Evolutionary conservation across 2,329 filamentous ascomycete genomes (phyloP).

Genomic region (Penicillium freii): DNA sequence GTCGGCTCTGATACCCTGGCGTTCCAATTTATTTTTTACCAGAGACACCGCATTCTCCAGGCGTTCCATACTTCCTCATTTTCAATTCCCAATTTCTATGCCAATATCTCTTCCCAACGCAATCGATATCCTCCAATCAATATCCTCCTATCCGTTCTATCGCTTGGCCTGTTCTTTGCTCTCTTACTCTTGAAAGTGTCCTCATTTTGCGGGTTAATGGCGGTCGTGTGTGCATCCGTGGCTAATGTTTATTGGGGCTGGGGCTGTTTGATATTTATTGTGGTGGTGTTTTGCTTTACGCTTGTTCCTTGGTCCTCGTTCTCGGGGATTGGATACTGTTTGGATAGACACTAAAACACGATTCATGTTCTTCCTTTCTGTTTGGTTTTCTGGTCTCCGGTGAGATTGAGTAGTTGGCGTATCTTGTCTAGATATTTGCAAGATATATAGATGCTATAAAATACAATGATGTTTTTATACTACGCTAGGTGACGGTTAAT

Average conservation of each 20-base stretch:
- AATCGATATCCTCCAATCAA: neutral
- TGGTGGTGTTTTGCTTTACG: neutral
- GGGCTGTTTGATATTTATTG: neutral
- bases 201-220: neutral
- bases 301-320: neutral
- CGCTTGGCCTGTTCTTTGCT: neutral
- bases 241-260: constrained; percentile 1
- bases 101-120: neutral
- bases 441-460: too few species aligned
- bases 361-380: neutral
- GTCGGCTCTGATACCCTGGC: constrained; percentile 14
- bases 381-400: neutral
- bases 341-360: neutral
- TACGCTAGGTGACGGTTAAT: too few species aligned
- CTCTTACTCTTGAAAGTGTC: neutral
- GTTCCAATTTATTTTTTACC: constrained; percentile 3
- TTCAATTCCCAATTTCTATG: neutral
- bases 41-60: neutral
- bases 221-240: neutral
- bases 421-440: neutral
- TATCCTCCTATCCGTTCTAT: neutral
- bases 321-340: neutral
- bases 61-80: constrained; percentile 1
- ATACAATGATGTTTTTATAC: too few species aligned
- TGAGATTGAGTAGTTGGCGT: neutral